A percentile compares a stretch with the other conserved stretches of the same genome.
Conservation (phyloP, 164 flowering plant species). For the grape (Vitis vinifera) region DNA sequence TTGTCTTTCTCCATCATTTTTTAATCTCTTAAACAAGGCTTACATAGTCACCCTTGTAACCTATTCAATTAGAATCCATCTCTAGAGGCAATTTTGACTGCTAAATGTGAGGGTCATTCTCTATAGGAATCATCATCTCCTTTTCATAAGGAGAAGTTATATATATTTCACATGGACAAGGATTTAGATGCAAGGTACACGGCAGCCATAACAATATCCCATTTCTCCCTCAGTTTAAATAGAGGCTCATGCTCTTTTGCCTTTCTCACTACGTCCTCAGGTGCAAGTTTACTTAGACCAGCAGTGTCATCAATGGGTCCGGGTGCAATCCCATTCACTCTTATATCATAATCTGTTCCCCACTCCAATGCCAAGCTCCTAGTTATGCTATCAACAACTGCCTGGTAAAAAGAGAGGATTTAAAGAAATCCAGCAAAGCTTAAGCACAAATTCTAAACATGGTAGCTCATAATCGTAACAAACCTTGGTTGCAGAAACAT, state of each 20-base stretch:
- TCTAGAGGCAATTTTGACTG: too few species aligned
- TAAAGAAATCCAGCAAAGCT: background rate
- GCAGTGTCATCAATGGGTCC: constrained; percentile 68
- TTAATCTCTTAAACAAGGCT: too few species aligned
- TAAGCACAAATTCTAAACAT: background rate
- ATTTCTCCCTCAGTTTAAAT: constrained; percentile 60
- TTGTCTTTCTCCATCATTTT: too few species aligned
- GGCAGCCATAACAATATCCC: constrained; percentile 77
- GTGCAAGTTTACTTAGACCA: constrained; percentile 53
- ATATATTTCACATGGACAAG: too few species aligned
- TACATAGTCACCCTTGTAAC: too few species aligned
- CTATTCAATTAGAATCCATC: too few species aligned
- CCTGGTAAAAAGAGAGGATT: constrained; percentile 27
- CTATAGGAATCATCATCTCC: too few species aligned
- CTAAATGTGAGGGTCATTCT: too few species aligned
- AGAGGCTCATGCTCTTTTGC: constrained; percentile 30
- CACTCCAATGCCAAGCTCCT: constrained; percentile 68
- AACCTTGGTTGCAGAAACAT: constrained; percentile 78
- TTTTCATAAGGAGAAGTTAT: too few species aligned
- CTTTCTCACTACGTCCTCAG: constrained; percentile 37
- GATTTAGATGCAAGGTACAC: constrained; percentile 53
- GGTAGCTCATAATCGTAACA: constrained; percentile 3
- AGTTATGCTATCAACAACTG: constrained; percentile 64
- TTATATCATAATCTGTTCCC: constrained; percentile 71
- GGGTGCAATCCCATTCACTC: constrained; percentile 78